Evolutionary conservation across 2,329 filamentous ascomycete species (phyloP).

Genomic region (Aspergillus sp.): DNA sequence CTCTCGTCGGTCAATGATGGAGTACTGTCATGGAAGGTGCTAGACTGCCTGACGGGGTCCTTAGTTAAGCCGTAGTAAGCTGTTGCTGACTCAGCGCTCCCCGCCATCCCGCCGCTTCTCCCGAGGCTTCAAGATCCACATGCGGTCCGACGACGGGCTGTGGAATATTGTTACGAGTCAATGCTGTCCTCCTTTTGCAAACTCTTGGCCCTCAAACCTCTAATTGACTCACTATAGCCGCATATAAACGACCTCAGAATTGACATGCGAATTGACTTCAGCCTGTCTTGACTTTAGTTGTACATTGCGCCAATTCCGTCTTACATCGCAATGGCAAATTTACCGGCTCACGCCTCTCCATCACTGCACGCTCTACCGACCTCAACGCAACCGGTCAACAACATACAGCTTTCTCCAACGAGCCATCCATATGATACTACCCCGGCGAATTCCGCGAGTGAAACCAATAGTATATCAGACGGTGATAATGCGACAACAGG

Average conservation of each 20-base stretch:
- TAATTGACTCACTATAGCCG: background rate
- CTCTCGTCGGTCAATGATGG: background rate
- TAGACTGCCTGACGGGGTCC: constrained; percentile 8
- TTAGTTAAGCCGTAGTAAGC: constrained; percentile 16
- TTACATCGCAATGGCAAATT: constrained; percentile 53
- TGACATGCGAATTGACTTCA: constrained; percentile 5
- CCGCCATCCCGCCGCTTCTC: constrained; percentile 21
- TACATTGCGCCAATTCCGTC: background rate
- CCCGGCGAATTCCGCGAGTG: constrained; percentile 24
- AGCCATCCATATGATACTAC: constrained; percentile 22
- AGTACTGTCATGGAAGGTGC: constrained; percentile 16
- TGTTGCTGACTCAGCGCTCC: constrained; percentile 24
- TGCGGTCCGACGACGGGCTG: constrained; percentile 16
- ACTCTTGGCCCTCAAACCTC: background rate
- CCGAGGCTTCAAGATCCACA: constrained; percentile 23
- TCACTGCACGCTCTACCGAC: constrained; percentile 48
- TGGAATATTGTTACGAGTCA: constrained; percentile 2
- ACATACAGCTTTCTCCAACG: constrained; percentile 28
- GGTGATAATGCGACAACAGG: constrained; percentile 46
- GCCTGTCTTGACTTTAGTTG: constrained; percentile 1
- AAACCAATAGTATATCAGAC: constrained; percentile 27
- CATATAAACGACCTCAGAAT: background rate
- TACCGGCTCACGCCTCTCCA: constrained; percentile 60
- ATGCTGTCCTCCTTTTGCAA: background rate
- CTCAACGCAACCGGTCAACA: constrained; percentile 26